Conservation (phyloP, 2,329 filamentous ascomycete genomes). For the Epichloe typhina region DNA sequence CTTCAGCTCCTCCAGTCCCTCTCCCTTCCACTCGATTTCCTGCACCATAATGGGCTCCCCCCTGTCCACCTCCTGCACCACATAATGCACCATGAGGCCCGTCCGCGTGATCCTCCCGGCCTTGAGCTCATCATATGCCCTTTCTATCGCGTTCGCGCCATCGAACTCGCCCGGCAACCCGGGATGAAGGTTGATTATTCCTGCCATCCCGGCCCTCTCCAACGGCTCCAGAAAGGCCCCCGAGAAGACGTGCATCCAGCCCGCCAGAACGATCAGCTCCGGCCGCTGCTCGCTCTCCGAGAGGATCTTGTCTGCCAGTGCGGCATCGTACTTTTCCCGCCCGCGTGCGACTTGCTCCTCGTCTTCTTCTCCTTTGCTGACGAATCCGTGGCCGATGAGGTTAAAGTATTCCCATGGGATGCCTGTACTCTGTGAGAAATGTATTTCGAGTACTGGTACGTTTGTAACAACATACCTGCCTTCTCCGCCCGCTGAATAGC, state of each 20-base stretch:
- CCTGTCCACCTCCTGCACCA: conserved; percentile 67
- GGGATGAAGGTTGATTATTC: conserved; percentile 26
- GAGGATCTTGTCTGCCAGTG: conserved; percentile 32
- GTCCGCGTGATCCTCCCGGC: conserved; percentile 53
- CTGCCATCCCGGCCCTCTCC: conserved; percentile 43
- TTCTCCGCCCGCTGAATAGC: conserved; percentile 28
- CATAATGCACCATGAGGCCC: conserved; percentile 83
- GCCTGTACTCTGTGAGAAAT: too few species aligned
- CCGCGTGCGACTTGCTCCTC: too few species aligned
- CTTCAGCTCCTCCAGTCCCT: conserved; percentile 53
- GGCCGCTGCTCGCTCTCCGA: conserved; percentile 36
- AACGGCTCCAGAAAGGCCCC: conserved; percentile 57
- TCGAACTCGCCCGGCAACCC: conserved; percentile 61
- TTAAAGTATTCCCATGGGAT: too few species aligned
- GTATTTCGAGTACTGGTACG: too few species aligned
- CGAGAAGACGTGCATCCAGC: conserved; percentile 79
- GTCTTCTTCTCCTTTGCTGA: too few species aligned
- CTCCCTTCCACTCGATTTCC: conserved; percentile 45
- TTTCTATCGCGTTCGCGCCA: conserved; percentile 63
- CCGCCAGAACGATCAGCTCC: conserved; percentile 66
- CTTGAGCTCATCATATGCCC: conserved; percentile 62
- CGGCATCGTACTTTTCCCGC: too few species aligned
- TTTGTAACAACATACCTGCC: conserved; percentile 19
- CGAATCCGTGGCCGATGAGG: too few species aligned
- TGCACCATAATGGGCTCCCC: conserved; percentile 48